Conservation (phyloP, 2,329 filamentous ascomycete genomes). For the Emmonsiellopsis sp. region DNA sequence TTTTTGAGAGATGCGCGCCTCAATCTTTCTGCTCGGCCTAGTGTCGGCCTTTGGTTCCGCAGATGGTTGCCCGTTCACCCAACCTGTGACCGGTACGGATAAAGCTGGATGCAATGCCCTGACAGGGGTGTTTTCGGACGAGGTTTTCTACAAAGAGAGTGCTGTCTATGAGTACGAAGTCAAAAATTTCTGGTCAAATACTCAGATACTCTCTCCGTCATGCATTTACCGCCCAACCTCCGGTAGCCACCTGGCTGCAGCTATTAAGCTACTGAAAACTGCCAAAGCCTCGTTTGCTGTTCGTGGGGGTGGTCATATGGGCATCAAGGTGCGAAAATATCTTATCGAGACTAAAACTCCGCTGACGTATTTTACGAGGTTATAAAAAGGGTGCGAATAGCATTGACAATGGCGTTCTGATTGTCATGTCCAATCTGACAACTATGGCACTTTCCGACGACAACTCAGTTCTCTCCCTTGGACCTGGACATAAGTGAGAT, state of each 20-base stretch:
- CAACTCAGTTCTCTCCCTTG: constrained; percentile 20
- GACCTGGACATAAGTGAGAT: constrained; percentile 18
- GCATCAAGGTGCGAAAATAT: constrained; percentile 16
- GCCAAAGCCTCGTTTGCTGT: constrained; percentile 22
- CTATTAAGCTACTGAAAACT: constrained; percentile 13
- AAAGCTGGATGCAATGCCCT: neutral
- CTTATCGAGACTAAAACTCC: neutral
- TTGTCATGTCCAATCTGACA: constrained; percentile 24
- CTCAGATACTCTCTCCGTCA: constrained; percentile 22
- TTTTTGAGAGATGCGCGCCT: neutral
- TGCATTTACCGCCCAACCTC: constrained; percentile 26
- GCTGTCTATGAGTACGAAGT: constrained; percentile 23
- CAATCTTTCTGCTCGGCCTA: neutral
- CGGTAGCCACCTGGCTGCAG: constrained; percentile 17
- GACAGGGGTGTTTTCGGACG: constrained; percentile 8
- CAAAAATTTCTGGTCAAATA: constrained; percentile 27
- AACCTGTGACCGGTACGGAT: too few relatives aligned
- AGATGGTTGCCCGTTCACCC: neutral
- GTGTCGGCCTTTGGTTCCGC: neutral
- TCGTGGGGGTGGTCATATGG: constrained; percentile 27
- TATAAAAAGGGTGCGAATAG: constrained; percentile 21
- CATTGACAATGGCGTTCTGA: constrained; percentile 24
- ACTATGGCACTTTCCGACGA: constrained; percentile 19
- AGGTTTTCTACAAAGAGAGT: constrained; percentile 15
- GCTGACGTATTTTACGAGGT: neutral